A percentile compares a stretch with the other conserved stretches of the same genome.
phyloP scores from a whole-genome alignment of 2,329 filamentous ascomycete genomes.

The Epichloe scottii region DNA sequence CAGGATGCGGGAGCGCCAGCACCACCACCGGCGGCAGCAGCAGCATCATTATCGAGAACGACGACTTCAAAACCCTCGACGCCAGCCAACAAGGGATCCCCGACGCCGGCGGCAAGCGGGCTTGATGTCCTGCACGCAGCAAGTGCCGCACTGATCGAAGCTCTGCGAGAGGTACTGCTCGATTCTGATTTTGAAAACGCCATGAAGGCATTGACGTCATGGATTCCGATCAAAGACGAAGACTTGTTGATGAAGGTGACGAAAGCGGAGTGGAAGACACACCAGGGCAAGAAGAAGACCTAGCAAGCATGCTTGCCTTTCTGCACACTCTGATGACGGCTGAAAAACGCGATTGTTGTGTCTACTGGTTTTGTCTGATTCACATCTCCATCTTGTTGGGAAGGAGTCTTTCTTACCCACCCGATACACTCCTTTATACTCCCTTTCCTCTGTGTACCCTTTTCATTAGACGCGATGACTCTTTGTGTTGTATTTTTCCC shows the following conservation, averaged over 20 bases:
- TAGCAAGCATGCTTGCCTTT: constrained; percentile 20
- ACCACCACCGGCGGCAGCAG: neutral
- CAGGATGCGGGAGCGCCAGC: neutral
- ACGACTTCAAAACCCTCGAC: neutral
- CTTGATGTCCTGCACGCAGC: constrained; percentile 85
- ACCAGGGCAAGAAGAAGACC: constrained; percentile 34
- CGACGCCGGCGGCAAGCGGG: constrained; percentile 27
- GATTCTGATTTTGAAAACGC: constrained; percentile 94
- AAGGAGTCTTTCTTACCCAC: constrained; percentile 4
- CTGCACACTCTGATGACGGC: constrained; percentile 10
- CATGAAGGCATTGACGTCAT: constrained; percentile 93
- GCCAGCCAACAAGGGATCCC: constrained; percentile 4
- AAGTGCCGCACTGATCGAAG: constrained; percentile 80
- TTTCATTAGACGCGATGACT: neutral
- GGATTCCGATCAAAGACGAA: constrained; percentile 88
- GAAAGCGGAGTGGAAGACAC: constrained; percentile 70
- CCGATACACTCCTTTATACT: neutral
- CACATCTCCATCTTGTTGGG: too few relatives aligned
- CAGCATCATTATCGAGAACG: neutral
- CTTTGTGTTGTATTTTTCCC: neutral
- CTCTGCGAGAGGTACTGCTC: constrained; percentile 73
- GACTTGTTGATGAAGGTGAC: constrained; percentile 86
- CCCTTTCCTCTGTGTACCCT: constrained; percentile 7
- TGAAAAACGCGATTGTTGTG: neutral
- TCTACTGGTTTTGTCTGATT: too few relatives aligned